phyloP scores from a whole-genome alignment of 2,329 filamentous ascomycete species.

The Fusarium sp. region DNA sequence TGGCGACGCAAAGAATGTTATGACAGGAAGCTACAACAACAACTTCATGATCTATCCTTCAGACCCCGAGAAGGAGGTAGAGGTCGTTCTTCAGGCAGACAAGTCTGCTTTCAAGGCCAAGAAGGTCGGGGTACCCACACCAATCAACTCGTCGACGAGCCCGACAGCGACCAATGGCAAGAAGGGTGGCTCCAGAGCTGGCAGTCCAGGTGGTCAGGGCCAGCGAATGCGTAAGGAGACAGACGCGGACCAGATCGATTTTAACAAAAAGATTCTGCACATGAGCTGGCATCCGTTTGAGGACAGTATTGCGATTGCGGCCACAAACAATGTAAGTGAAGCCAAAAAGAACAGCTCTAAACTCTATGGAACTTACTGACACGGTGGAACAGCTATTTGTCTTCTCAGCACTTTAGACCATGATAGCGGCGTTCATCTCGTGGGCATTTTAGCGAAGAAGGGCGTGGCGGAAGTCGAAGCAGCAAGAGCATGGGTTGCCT shows the following conservation, averaged over 20 bases:
- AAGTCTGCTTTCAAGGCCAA: conserved; percentile 99
- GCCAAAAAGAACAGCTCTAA: background rate
- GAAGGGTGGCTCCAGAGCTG: conserved; percentile 88
- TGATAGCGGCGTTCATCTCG: conserved; percentile 45
- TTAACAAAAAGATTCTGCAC: conserved; percentile 99
- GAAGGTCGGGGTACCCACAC: conserved; percentile 97
- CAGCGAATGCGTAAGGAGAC: conserved; percentile 99
- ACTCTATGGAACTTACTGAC: conserved; percentile 42
- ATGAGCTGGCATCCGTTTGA: conserved; percentile 99
- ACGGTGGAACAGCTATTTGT: conserved; percentile 72
- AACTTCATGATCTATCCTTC: conserved; percentile 99
- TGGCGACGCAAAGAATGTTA: conserved; percentile 97
- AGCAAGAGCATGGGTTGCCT: conserved; percentile 34
- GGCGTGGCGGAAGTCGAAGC: conserved; percentile 27
- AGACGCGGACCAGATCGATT: conserved; percentile 98
- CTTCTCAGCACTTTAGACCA: conserved; percentile 76
- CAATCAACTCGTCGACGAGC: conserved; percentile 87
- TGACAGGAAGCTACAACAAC: conserved; percentile 99
- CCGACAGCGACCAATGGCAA: conserved; percentile 79
- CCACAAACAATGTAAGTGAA: conserved; percentile 94
- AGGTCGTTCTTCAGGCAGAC: conserved; percentile 96
- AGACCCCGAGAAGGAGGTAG: conserved; percentile 94
- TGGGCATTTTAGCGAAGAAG: conserved; percentile 35
- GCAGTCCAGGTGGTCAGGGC: conserved; percentile 84
- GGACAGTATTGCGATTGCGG: conserved; percentile 99